phyloP scores from a whole-genome alignment of 306 rosid species.

The Oemleria cerasiformis region DNA sequence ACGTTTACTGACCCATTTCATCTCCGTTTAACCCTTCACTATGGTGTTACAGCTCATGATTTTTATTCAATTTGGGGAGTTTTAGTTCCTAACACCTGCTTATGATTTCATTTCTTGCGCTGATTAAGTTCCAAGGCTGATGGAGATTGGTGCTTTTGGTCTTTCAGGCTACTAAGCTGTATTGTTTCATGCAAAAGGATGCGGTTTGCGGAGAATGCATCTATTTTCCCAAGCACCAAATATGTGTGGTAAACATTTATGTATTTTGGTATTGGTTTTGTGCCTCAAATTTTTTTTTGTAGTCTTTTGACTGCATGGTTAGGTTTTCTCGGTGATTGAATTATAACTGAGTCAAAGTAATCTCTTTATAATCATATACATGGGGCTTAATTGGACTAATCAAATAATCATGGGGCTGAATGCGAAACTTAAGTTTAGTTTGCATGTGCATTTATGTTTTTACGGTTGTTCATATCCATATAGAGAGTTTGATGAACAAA shows the following conservation, averaged over 20 bases:
- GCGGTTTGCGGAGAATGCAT: conserved; percentile 99
- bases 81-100: background rate
- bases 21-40: too few species aligned
- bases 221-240: conserved; percentile 93
- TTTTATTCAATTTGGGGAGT: background rate
- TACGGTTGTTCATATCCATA: background rate
- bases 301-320: conserved; percentile 11
- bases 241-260: conserved; percentile 65
- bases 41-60: background rate
- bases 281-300: conserved; percentile 13
- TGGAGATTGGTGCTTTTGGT: conserved; percentile 15
- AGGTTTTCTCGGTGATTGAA: conserved; percentile 8
- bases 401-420: background rate
- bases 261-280: conserved; percentile 2
- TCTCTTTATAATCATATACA: background rate
- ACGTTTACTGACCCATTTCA: too few species aligned
- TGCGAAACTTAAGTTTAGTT: background rate
- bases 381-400: background rate
- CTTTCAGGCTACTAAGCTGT: conserved; percentile 92
- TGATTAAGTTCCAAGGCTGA: conserved; percentile 8
- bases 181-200: conserved; percentile 97
- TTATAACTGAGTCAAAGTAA: background rate
- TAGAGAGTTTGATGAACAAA: background rate
- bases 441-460: background rate
- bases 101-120: conserved; percentile 1